phyloP scores from a whole-genome alignment of 371 early-diverging fungal genomes.

The Capniomyces stellatus region DNA sequence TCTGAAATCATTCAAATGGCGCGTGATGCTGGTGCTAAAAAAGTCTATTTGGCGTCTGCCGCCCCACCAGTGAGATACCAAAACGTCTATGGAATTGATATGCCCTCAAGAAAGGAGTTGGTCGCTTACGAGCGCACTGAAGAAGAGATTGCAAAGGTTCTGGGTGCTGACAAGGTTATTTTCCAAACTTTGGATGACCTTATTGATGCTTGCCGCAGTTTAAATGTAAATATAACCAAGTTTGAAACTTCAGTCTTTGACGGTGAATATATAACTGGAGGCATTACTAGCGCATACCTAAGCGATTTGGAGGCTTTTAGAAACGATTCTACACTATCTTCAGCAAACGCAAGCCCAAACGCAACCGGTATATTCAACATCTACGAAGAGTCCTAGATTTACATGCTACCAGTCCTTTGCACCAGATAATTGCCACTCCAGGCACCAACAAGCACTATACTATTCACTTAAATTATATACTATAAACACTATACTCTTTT shows the following conservation, averaged over 20 bases:
- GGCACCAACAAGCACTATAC: no score
- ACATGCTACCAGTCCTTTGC: no score
- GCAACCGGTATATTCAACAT: neutral
- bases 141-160: constrained; percentile 60
- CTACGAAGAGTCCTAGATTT: neutral
- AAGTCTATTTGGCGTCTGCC: constrained; percentile 95
- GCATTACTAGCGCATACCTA: constrained; percentile 65
- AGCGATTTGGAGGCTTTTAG: constrained; percentile 40
- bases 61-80: constrained; percentile 89
- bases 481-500: neutral
- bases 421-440: no score
- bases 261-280: constrained; percentile 59
- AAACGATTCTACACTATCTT: neutral
- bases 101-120: constrained; percentile 85
- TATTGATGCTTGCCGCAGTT: constrained; percentile 53
- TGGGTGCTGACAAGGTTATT: constrained; percentile 87
- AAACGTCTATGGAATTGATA: constrained; percentile 98
- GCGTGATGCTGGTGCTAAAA: constrained; percentile 89
- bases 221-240: constrained; percentile 51
- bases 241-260: constrained; percentile 95
- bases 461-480: no score
- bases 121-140: constrained; percentile 66
- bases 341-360: neutral
- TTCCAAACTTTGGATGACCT: constrained; percentile 74
- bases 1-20: constrained; percentile 96